Base-by-base conservation (phyloP, 2,329 filamentous ascomycete genomes). In the Alternaria postmessia region DNA sequence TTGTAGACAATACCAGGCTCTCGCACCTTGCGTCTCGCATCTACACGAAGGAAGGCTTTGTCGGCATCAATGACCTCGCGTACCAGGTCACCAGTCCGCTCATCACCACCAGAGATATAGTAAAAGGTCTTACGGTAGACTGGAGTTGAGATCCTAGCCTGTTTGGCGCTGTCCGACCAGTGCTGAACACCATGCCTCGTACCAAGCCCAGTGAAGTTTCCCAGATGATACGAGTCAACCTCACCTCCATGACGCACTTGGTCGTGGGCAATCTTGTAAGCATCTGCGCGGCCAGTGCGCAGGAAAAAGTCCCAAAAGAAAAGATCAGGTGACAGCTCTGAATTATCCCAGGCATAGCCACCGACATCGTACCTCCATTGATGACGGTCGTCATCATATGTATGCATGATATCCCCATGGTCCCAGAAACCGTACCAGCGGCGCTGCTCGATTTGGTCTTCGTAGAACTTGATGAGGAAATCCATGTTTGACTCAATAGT, bases 321-420 rank as follows among this genome's bases (percentile, higher is more conserved):
- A 2, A 89, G 73, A 65, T 89, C 87, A 0, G 87, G 85, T 0
- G 87, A 89, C 0, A 89, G 79, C 69, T 89, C 87, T 0, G 85
- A 87, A 68, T 89, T 89, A 49, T 89, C 87, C 87, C 87, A 89
- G 0, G 86, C 87, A 59, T 86, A 89, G 0, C 87, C 87, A 4
- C 87, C 87, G 18, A 89, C 73, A 46, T 89, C 87, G 57, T 89
- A 89, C 1, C 86, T 81, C 87, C 87, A 89, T 1, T 80, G 80
- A 62, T 89, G 87, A 5, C 87, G 79, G 69, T 88, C 83, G 0
- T 71, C 64, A 51, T 89, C 87, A 61, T 89, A 89, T 0, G 86
- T 85, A 66, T 89, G 87, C 80, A 87, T 86, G 41, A 89, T 81
- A 63, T 89, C 87, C 2, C 87, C 87, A 54, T 87, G 81, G 60